Conservation (phyloP, 768 basidiomycete species). For the Strobilomyces dryophilus region DNA sequence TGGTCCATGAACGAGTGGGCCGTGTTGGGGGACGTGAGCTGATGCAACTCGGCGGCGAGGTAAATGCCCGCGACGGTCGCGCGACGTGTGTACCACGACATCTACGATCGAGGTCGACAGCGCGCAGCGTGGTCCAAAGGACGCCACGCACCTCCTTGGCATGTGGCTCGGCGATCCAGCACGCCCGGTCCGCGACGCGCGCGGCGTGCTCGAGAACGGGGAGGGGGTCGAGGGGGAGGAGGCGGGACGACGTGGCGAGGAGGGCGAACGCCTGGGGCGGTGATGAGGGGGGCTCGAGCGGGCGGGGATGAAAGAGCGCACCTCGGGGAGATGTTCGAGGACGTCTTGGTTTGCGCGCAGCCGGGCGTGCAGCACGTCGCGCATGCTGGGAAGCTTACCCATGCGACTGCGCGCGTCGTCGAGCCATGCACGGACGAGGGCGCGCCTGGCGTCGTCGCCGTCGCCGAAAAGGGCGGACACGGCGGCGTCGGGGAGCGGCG, state of each 20-base stretch:
- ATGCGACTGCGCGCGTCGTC: conserved; percentile 59
- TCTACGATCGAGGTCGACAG: conserved; percentile 34
- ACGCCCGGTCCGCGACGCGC: conserved; percentile 67
- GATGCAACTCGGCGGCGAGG: conserved; percentile 76
- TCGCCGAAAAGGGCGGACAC: conserved; percentile 70
- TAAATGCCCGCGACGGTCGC: conserved; percentile 66
- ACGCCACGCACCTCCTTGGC: conserved; percentile 50
- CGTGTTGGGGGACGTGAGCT: conserved; percentile 71
- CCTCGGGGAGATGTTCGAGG: conserved; percentile 63
- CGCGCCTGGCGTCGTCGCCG: conserved; percentile 61
- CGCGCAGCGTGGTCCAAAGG: background rate
- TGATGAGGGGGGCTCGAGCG: background rate
- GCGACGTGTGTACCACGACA: conserved; percentile 69
- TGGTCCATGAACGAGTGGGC: conserved; percentile 62
- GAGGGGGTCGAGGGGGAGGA: conserved; percentile 52
- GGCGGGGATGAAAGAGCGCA: conserved; percentile 26
- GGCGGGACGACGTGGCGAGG: conserved; percentile 49
- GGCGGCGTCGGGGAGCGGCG: conserved; percentile 66
- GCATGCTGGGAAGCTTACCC: conserved; percentile 30
- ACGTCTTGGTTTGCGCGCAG: conserved; percentile 67
- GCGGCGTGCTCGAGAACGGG: conserved; percentile 60
- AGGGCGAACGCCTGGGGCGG: conserved; percentile 63
- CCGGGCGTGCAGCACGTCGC: conserved; percentile 51
- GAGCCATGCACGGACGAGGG: conserved; percentile 71
- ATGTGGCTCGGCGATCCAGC: conserved; percentile 50